Evolutionary conservation across 2,329 filamentous ascomycete genomes (phyloP).

Genomic region (Epichloe uncinata): DNA sequence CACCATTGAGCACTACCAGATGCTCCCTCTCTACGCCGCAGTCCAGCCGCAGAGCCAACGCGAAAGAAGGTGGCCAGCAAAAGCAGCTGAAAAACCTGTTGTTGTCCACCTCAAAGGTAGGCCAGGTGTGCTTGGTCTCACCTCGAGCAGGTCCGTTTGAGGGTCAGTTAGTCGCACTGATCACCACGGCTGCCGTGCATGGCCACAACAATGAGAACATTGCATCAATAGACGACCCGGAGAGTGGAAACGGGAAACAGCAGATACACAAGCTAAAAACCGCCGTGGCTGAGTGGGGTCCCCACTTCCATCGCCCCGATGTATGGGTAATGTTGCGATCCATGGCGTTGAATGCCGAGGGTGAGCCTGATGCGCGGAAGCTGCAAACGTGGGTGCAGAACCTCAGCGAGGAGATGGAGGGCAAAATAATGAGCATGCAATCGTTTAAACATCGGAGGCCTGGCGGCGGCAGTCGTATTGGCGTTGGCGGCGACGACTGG

Average conservation of each 20-base stretch:
- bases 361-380: conserved; percentile 27
- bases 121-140: conserved; percentile 27
- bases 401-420: conserved; percentile 31
- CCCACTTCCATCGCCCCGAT: conserved; percentile 24
- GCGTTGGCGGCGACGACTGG: conserved; percentile 6
- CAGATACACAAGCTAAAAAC: conserved; percentile 29
- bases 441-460: conserved; percentile 25
- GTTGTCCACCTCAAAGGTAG: conserved; percentile 25
- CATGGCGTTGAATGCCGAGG: conserved; percentile 29
- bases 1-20: neutral
- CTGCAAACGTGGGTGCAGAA: conserved; percentile 43
- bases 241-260: conserved; percentile 26
- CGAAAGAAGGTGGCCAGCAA: neutral
- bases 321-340: conserved; percentile 34
- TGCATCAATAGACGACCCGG: conserved; percentile 16
- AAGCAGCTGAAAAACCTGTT: conserved; percentile 24
- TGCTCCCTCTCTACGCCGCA: neutral
- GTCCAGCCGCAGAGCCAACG: neutral
- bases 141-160: conserved; percentile 38
- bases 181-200: conserved; percentile 21
- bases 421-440: conserved; percentile 31
- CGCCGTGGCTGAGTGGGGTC: conserved; percentile 23
- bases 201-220: conserved; percentile 15
- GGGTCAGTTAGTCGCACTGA: conserved; percentile 33
- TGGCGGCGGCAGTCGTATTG: neutral